phyloP scores from a whole-genome alignment of 495 filamentous ascomycete genomes.

The Tetracladium marchalianum region DNA sequence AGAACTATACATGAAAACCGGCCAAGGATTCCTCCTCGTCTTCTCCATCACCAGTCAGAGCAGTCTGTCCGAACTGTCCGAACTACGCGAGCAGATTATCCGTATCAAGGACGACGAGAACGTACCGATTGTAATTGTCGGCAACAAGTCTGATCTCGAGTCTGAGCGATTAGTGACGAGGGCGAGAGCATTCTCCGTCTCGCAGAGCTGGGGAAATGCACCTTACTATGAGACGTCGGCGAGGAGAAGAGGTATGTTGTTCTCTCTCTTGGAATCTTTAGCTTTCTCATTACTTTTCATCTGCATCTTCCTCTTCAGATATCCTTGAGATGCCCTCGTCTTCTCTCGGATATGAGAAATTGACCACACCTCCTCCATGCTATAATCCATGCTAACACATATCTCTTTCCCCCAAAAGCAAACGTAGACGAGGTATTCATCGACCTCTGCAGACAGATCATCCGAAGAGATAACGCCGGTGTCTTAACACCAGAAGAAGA shows the following conservation, averaged over 20 bases:
- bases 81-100: constrained; percentile 90
- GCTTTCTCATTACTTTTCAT: background rate
- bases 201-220: constrained; percentile 77
- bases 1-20: constrained; percentile 94
- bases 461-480: constrained; percentile 44
- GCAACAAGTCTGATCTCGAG: constrained; percentile 94
- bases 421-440: constrained; percentile 96
- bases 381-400: background rate
- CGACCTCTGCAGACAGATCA: constrained; percentile 88
- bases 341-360: background rate
- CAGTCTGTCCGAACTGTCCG: constrained; percentile 76
- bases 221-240: constrained; percentile 96
- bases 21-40: constrained; percentile 94
- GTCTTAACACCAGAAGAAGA: constrained; percentile 25
- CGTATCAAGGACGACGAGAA: constrained; percentile 92
- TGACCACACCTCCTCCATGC: too few relatives aligned
- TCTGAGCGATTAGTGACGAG: constrained; percentile 81
- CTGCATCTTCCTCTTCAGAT: background rate
- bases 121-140: constrained; percentile 90
- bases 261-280: background rate
- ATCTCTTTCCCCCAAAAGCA: constrained; percentile 30
- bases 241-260: constrained; percentile 48
- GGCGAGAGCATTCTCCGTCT: constrained; percentile 74
- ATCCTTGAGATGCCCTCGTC: background rate
- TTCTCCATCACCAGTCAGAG: constrained; percentile 90